Base-by-base conservation (phyloP, 768 basidiomycete genomes). In the Gloeostereum incarnatum region DNA sequence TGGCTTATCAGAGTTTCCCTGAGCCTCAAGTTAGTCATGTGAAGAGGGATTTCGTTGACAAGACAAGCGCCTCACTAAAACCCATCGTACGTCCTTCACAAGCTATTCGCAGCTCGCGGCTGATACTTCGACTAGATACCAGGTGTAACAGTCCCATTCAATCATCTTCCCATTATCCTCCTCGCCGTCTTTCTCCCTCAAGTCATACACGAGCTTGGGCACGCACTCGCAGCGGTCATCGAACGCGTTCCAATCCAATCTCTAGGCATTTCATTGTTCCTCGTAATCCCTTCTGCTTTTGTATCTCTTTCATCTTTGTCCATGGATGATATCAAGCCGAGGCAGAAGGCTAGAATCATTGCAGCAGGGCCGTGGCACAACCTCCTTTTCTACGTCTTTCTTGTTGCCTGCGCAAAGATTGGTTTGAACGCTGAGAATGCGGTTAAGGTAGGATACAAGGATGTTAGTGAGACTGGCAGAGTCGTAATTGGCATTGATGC, bases 351-450 rank as follows among this genome's bases (percentile, higher is more conserved):
- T n/a, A 71, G 81, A 11, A 64, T 92, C 34, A 65, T 78, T 22
- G 66, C 82, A 6, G 76, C 82, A 1, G 89, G 89, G 2, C 77
- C 86, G 13, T 83, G 78, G 45, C 84, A 91, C 56, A 93, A 91
- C 50, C 51, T 88, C 8, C 41, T 78, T 4, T 63, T 80, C 26
- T 81, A 70, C 62, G 52, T 66, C 33, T 20, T 75, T 5, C 58
- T 83, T 13, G 43, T 62, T 2, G 45, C 57, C 5, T 37, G 63
- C 10, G 51, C 63, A n/a, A 58, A 58, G 40, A 25, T 59, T 8
- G 42, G 14, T 6, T 6, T 34, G n/a, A 32, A 19, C 23, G 21
- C 36, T 19, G 35, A 43, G 11, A 36, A 18, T 8, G 39, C 59
- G 7, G 51, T 60, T 44, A 40, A 62, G 26, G 47, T 64, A 13